These are phyloP conservation scores for Aspergillus chevalieri DNA, from an alignment of 2,329 filamentous ascomycete species.

Conservation along the genomic window DNA sequence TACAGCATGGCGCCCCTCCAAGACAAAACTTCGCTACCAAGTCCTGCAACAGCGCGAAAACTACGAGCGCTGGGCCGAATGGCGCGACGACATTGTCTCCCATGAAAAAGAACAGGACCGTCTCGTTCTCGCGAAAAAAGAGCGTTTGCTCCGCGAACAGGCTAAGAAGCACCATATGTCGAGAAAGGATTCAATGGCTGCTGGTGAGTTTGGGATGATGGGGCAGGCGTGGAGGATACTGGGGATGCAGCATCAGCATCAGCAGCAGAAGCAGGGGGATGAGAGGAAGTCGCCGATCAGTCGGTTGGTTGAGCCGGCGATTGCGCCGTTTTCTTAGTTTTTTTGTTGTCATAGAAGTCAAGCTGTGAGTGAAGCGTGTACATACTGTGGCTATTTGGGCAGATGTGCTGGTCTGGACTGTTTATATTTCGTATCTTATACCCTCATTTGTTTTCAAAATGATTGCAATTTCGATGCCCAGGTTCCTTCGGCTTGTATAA, in stretches of 20 bases:
- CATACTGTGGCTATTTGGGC: too few species aligned
- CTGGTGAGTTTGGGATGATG: constrained; percentile 32
- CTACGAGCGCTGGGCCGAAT: constrained; percentile 42
- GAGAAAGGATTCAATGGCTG: constrained; percentile 20
- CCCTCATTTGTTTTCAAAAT: background rate
- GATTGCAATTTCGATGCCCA: too few species aligned
- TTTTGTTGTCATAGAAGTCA: too few species aligned
- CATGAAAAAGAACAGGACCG: constrained; percentile 33
- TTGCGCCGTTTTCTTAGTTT: constrained; percentile 4
- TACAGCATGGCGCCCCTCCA: constrained; percentile 36
- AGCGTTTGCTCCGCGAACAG: constrained; percentile 22
- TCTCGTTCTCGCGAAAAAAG: constrained; percentile 27
- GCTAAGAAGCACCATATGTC: constrained; percentile 18
- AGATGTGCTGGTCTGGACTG: too few species aligned
- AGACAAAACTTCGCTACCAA: constrained; percentile 39
- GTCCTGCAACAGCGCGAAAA: constrained; percentile 41
- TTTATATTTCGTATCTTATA: background rate
- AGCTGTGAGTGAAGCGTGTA: too few species aligned
- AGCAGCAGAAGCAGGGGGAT: background rate
- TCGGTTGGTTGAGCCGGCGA: constrained; percentile 7
- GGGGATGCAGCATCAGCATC: constrained; percentile 28
- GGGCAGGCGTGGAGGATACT: constrained; percentile 37
- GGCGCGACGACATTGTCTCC: constrained; percentile 36
- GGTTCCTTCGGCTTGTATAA: too few species aligned
- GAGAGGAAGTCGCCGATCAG: background rate